phyloP scores from a whole-genome alignment of 345 rosid genomes.

The Mangifera indica region DNA sequence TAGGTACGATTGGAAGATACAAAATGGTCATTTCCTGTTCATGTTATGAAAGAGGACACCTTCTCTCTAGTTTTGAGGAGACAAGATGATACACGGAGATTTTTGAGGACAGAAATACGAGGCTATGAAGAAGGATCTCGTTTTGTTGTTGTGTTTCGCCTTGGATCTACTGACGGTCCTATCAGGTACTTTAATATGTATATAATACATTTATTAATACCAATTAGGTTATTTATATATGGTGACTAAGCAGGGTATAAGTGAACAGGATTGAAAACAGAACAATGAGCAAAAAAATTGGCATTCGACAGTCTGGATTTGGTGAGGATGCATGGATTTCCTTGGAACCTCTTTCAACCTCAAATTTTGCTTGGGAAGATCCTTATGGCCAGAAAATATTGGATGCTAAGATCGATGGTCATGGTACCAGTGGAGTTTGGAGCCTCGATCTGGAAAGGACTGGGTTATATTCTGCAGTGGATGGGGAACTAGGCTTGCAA shows the following conservation, averaged over 20 bases:
- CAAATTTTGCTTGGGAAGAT: slow-evolving; percentile 88
- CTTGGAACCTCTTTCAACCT: slow-evolving; percentile 67
- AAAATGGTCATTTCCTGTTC: slow-evolving; percentile 90
- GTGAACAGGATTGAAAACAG: slow-evolving; percentile 86
- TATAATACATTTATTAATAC: background rate
- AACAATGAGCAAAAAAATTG: slow-evolving; percentile 48
- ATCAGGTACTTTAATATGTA: slow-evolving; percentile 55
- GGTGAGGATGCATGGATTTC: slow-evolving; percentile 71
- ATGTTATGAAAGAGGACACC: slow-evolving; percentile 85
- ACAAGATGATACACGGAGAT: slow-evolving; percentile 48
- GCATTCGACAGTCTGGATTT: slow-evolving; percentile 89
- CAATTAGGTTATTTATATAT: background rate
- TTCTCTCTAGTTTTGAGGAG: slow-evolving; percentile 70
- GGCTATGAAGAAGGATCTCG: slow-evolving; percentile 99
- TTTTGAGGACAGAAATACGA: slow-evolving; percentile 79
- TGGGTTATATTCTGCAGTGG: slow-evolving; percentile 43
- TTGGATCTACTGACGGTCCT: slow-evolving; percentile 79
- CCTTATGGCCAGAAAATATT: slow-evolving; percentile 84
- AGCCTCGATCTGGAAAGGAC: slow-evolving; percentile 64
- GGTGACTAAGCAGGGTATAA: slow-evolving; percentile 14
- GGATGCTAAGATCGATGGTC: slow-evolving; percentile 62
- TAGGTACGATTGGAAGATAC: slow-evolving; percentile 80
- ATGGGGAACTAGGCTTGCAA: slow-evolving; percentile 49
- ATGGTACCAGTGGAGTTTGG: slow-evolving; percentile 37
- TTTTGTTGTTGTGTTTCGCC: slow-evolving; percentile 83